These are phyloP conservation scores for Trichothecium roseum DNA, from an alignment of 2,329 filamentous ascomycete genomes.

Conservation along the genomic window DNA sequence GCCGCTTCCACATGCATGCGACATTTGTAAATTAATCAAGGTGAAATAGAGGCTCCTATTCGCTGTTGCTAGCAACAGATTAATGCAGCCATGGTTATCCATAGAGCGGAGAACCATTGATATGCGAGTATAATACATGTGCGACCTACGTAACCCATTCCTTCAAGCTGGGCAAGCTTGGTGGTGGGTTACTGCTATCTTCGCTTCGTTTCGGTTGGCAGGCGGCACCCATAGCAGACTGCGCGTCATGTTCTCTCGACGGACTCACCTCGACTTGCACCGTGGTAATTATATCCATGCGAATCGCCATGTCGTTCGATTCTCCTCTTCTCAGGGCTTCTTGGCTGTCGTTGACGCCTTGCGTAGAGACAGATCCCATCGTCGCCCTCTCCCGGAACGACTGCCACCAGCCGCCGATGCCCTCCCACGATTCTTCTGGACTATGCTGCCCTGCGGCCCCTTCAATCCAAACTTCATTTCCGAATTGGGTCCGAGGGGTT, in stretches of 20 bases:
- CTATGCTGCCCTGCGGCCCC: background rate
- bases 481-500: conserved; percentile 12
- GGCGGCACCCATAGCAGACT: too few relatives aligned
- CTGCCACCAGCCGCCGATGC: conserved; percentile 1
- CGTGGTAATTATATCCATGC: background rate
- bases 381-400: background rate
- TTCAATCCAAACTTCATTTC: conserved; percentile 17
- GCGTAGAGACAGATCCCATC: background rate
- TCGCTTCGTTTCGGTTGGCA: too few relatives aligned
- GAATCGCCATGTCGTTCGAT: conserved; percentile 1
- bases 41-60: too few relatives aligned
- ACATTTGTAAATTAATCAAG: too few relatives aligned
- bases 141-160: too few relatives aligned
- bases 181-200: too few relatives aligned
- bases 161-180: too few relatives aligned
- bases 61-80: too few relatives aligned
- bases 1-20: too few relatives aligned
- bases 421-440: background rate
- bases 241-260: too few relatives aligned
- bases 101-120: too few relatives aligned
- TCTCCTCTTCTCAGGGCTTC: background rate
- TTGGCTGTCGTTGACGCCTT: background rate
- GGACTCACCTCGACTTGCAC: background rate
- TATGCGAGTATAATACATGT: background rate
- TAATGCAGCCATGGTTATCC: too few relatives aligned